Conservation (phyloP, 2,329 filamentous ascomycete species). For the Dothidotthia symphoricarpi region DNA sequence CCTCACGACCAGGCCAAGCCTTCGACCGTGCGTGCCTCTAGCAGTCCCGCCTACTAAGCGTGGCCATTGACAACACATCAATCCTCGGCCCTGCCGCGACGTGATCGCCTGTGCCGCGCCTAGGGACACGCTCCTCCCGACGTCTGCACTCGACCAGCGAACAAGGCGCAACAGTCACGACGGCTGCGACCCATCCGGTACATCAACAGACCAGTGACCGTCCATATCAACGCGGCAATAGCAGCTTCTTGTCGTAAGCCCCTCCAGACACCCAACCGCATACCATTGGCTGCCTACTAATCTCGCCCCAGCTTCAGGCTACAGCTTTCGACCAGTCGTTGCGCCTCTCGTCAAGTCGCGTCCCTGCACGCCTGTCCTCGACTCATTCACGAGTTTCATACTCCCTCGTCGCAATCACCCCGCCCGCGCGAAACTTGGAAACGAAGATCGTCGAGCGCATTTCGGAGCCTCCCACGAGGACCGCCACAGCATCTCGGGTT, state of each 20-base stretch:
- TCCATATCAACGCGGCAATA: slow-evolving; percentile 16
- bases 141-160: slow-evolving; percentile 35
- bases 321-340: slow-evolving; percentile 32
- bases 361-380: slow-evolving; percentile 21
- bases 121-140: slow-evolving; percentile 30
- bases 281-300: slow-evolving; percentile 34
- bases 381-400: slow-evolving; percentile 22
- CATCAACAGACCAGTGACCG: slow-evolving; percentile 18
- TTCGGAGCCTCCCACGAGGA: slow-evolving; percentile 19
- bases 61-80: slow-evolving; percentile 48
- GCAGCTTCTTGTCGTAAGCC: slow-evolving; percentile 22
- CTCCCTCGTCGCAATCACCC: slow-evolving; percentile 28
- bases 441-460: slow-evolving; percentile 16
- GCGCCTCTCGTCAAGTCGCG: slow-evolving; percentile 26
- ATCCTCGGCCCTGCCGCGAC: slow-evolving; percentile 40
- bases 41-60: slow-evolving; percentile 39
- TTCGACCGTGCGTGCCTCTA: slow-evolving; percentile 31
- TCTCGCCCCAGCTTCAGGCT: slow-evolving; percentile 35
- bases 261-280: slow-evolving; percentile 15
- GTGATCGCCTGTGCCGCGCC: slow-evolving; percentile 36
- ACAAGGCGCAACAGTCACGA: slow-evolving; percentile 26
- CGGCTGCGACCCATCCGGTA: slow-evolving; percentile 21
- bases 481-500: slow-evolving; percentile 17
- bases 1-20: slow-evolving; percentile 33
- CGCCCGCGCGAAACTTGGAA: slow-evolving; percentile 12